Percentiles rank a stretch among this genome's conserved stretches.
These are phyloP conservation scores for Brassica cretica DNA, from an alignment of 345 rosid genomes.

Conservation along the genomic window DNA sequence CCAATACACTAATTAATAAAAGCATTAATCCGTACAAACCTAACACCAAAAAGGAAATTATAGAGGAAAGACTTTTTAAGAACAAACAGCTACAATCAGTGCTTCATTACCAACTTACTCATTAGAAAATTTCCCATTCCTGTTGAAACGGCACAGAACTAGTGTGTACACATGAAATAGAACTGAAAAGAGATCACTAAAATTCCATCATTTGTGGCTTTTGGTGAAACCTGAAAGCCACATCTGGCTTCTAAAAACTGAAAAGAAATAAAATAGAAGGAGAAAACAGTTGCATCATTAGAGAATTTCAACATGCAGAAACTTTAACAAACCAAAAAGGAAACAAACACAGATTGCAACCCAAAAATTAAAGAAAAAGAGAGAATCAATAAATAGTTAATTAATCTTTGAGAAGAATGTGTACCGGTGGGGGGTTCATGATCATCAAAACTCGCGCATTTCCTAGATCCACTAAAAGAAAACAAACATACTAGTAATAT, in stretches of 20 bases:
- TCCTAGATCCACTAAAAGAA: conserved; percentile 29
- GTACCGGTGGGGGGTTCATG: conserved; percentile 19
- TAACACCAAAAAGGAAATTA: conserved; percentile 34
- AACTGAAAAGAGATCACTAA: conserved; percentile 1
- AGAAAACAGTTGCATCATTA: background rate
- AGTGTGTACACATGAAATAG: conserved; percentile 17
- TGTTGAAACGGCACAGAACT: background rate
- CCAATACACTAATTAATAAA: conserved; percentile 2
- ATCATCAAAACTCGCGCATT: conserved; percentile 34
- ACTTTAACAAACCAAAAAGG: background rate
- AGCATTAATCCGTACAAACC: conserved; percentile 34
- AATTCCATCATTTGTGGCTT: conserved; percentile 14
- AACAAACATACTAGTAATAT: background rate
- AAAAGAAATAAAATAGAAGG: background rate
- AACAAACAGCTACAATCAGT: conserved; percentile 28
- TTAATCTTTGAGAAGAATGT: conserved; percentile 21
- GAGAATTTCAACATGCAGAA: conserved; percentile 12
- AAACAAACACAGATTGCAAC: background rate
- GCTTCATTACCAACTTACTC: conserved; percentile 22
- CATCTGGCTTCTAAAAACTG: conserved; percentile 16
- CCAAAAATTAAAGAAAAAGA: conserved; percentile 2
- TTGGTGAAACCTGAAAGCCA: conserved; percentile 15
- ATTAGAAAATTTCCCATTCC: background rate
- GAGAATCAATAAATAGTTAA: conserved; percentile 15
- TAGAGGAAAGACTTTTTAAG: conserved; percentile 19